Percentiles rank a stretch among this genome's conserved stretches.
These are phyloP conservation scores for Marchantia polymorpha DNA, from an alignment of 225 moss, liverwort and hornwort genomes.

Conservation along the genomic window DNA sequence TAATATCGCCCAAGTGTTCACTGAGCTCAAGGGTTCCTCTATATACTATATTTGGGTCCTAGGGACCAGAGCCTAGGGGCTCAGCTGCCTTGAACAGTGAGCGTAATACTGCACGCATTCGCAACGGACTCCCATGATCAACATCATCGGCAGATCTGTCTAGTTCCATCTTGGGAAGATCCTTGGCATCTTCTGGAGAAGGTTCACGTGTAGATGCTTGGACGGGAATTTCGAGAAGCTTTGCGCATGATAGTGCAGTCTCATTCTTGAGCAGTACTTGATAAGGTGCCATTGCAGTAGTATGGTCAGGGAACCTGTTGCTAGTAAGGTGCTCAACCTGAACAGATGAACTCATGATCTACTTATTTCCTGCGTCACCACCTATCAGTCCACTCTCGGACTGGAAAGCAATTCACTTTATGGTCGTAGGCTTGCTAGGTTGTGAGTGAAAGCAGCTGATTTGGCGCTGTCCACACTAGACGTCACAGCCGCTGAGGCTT, in stretches of 20 bases:
- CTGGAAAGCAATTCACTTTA: not conserved
- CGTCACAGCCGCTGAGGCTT: not conserved
- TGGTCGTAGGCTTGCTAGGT: not conserved
- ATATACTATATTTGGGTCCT: not conserved
- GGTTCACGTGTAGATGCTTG: not conserved
- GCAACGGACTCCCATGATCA: slow-evolving; percentile 3
- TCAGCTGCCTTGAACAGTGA: not conserved
- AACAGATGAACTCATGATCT: not conserved
- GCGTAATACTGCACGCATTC: slow-evolving; percentile 1
- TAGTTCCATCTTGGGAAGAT: not conserved
- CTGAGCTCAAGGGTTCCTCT: not conserved
- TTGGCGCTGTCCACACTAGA: not conserved
- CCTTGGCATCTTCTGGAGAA: not conserved
- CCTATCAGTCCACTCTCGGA: not conserved
- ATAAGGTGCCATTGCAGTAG: not conserved
- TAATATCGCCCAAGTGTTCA: not conserved
- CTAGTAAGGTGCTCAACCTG: not conserved
- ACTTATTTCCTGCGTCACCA: not conserved
- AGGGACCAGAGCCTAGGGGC: not conserved
- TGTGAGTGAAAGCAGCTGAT: not conserved
- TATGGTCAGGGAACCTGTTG: no score
- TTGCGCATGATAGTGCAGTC: not conserved
- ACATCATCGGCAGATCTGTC: not conserved
- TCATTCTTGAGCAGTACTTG: not conserved
- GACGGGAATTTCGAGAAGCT: not conserved